Base-by-base conservation (phyloP, 805 yeast genomes). In the Candida endomychidarum region DNA sequence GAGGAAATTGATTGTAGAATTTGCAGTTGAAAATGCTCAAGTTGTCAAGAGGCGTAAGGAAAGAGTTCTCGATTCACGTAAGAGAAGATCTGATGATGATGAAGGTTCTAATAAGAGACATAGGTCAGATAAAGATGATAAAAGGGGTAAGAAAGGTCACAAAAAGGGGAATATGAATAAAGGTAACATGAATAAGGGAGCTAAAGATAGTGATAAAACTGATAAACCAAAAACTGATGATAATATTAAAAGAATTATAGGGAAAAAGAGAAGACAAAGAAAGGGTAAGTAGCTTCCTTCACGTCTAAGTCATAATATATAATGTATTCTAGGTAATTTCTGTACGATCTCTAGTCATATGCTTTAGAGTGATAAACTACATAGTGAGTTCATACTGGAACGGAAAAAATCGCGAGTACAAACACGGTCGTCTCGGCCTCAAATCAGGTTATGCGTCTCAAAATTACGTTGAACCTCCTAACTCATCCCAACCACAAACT, bases 1-100 rank as follows among this genome's bases (percentile, higher is more conserved):
- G 57, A 80, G 96, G 67, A 79, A 87, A 46, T 71, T 93, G 44
- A 86, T 91, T 54, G 98, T 80, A 22, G 99, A 93, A 60, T 93
- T 93, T 70, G 97, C 99, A 5, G 75, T 93, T 53, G 99, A 93
- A 60, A 89, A 93, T 60, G 95, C 97, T 21, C 85, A 86, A 57
- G 96, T 93, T 42, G 83, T 93, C 29, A 86, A 86, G 66, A 83
- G 97, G 65, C 83, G 97, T 70, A 76, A 78, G 46, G 96, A 89
- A 37, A 80, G 74, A 53, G 74, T 76, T 24, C 60, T 60, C 53
- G 43, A 47, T 10, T 41, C 48, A 4, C 41, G 46, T 28, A 47
- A 38, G 35, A 60, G 62, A 49, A 55, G 61, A 37, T 52, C 44
- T 39, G 49, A 68, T 49, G 53, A 46, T n/a, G 56, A 50, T 23